Conservation (phyloP, 2,329 filamentous ascomycete genomes). For the Penicillium oxalicum region DNA sequence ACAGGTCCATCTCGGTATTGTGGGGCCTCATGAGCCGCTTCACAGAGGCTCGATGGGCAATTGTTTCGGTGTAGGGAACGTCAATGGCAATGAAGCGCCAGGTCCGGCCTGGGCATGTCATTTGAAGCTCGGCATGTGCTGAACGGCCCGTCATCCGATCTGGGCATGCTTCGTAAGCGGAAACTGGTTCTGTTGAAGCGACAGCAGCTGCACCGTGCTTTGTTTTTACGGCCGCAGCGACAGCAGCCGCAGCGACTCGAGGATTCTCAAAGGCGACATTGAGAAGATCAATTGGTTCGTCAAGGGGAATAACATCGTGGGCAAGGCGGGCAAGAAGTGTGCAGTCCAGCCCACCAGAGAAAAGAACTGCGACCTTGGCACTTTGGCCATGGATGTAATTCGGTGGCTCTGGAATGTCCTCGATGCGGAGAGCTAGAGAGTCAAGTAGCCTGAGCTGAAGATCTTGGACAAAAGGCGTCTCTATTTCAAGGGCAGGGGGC, state of each 20-base stretch:
- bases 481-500: constrained; percentile 26
- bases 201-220: constrained; percentile 6
- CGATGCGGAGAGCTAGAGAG: constrained; percentile 60
- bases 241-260: constrained; percentile 54
- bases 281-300: constrained; percentile 74
- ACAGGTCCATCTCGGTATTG: constrained; percentile 98
- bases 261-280: constrained; percentile 98
- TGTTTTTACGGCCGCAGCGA: constrained; percentile 38
- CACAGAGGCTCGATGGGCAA: constrained; percentile 62
- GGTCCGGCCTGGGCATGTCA: constrained; percentile 60
- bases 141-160: constrained; percentile 81
- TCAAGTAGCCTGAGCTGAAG: constrained; percentile 52
- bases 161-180: constrained; percentile 72
- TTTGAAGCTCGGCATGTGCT: constrained; percentile 68
- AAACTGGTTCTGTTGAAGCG: constrained; percentile 9
- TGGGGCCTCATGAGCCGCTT: constrained; percentile 81
- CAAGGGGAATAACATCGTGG: constrained; percentile 65
- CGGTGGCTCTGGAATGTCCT: constrained; percentile 58
- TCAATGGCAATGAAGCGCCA: constrained; percentile 84
- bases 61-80: constrained; percentile 70
- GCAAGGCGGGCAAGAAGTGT: constrained; percentile 75
- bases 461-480: constrained; percentile 48
- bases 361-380: constrained; percentile 66
- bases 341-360: constrained; percentile 92
- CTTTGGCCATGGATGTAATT: constrained; percentile 19